Conservation (phyloP, 306 rosid genomes). For the Vicia villosa region DNA sequence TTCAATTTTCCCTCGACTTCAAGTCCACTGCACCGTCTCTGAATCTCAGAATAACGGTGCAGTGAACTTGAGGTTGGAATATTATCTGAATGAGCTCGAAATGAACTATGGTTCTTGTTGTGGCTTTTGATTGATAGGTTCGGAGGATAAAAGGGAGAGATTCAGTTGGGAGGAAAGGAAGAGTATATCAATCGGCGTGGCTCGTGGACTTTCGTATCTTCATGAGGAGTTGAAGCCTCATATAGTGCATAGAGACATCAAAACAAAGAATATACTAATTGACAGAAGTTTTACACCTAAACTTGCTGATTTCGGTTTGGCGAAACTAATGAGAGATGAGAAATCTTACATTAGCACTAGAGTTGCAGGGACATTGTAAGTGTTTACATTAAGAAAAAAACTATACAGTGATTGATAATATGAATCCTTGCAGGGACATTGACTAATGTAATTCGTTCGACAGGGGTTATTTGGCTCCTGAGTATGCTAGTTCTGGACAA, state of each 20-base stretch:
- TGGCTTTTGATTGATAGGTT: constrained; percentile 54
- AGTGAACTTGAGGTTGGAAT: not conserved
- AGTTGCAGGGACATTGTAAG: constrained; percentile 98
- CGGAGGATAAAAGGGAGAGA: constrained; percentile 53
- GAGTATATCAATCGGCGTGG: constrained; percentile 69
- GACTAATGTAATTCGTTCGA: constrained; percentile 29
- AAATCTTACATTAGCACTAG: constrained; percentile 76
- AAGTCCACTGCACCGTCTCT: too few species aligned
- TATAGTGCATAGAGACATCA: constrained; percentile 88
- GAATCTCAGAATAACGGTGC: too few species aligned
- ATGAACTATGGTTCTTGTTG: not conserved
- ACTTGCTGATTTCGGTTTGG: constrained; percentile 83
- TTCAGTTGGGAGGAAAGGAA: constrained; percentile 72
- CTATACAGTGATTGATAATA: not conserved
- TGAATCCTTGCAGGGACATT: not conserved
- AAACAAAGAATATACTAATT: constrained; percentile 82
- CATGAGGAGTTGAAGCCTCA: constrained; percentile 75
- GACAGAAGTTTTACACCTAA: constrained; percentile 64
- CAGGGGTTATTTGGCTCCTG: constrained; percentile 97
- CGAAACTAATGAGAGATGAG: constrained; percentile 66
- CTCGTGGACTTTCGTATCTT: constrained; percentile 71
- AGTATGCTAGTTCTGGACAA: constrained; percentile 81
- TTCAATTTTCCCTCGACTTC: not conserved
- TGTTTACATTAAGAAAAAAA: not conserved
- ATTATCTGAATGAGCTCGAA: not conserved